Evolutionary conservation across 1,284 basidiomycete genomes (phyloP).

Genomic region (Vanrija sp.): DNA sequence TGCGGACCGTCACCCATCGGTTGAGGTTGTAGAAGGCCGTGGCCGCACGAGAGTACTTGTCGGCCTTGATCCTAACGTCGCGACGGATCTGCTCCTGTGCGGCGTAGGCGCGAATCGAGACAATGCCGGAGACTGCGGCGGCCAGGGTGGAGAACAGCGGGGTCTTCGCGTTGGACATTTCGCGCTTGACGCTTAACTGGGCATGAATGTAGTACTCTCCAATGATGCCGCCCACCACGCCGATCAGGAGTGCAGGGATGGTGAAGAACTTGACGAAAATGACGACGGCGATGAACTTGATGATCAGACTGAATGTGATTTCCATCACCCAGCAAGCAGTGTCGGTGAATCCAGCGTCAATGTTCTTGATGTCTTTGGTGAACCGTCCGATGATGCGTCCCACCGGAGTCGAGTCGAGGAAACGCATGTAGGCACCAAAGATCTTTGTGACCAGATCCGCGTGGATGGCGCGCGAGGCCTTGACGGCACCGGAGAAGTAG

Average conservation of each 20-base stretch:
- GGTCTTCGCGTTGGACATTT: constrained; percentile 63
- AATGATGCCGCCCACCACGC: constrained; percentile 52
- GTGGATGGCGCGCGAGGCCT: constrained; percentile 60
- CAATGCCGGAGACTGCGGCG: constrained; percentile 62
- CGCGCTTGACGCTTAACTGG: constrained; percentile 66
- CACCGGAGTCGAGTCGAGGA: constrained; percentile 59
- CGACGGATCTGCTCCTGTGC: constrained; percentile 33
- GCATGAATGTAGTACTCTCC: constrained; percentile 60
- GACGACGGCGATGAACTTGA: constrained; percentile 53
- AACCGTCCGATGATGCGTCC: constrained; percentile 60
- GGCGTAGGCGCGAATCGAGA: constrained; percentile 50
- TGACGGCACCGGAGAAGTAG: constrained; percentile 51
- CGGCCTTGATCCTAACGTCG: constrained; percentile 40
- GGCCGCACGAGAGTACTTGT: constrained; percentile 47
- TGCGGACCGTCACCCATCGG: constrained; percentile 45
- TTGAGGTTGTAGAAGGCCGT: constrained; percentile 47
- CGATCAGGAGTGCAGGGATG: constrained; percentile 46
- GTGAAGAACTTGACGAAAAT: constrained; percentile 53
- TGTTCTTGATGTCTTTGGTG: constrained; percentile 57
- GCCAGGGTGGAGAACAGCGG: constrained; percentile 69
- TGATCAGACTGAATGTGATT: constrained; percentile 45
- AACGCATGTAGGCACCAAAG: constrained; percentile 58
- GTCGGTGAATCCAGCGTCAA: constrained; percentile 46
- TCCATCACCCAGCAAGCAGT: constrained; percentile 39
- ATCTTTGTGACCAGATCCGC: constrained; percentile 57